Evolutionary conservation across 2,329 filamentous ascomycete genomes (phyloP).

Genomic region (Falciphora oryzae): DNA sequence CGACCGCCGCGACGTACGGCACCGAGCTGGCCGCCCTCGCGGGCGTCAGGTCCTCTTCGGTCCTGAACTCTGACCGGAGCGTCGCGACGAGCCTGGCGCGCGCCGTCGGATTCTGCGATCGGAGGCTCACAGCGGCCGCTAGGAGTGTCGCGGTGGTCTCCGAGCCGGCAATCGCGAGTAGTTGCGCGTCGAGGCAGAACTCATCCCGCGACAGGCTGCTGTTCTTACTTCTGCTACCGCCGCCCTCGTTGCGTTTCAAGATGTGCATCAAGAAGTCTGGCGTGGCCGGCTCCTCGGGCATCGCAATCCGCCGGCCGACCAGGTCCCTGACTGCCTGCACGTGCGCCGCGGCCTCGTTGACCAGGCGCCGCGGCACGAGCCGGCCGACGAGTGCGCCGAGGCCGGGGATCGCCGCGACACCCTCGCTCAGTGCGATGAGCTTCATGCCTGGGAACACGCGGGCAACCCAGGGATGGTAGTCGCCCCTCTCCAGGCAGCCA

Average conservation of each 20-base stretch:
- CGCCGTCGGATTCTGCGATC: conserved; percentile 19
- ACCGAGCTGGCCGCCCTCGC: conserved; percentile 11
- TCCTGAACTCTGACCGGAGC: conserved; percentile 21
- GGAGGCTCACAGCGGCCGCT: conserved; percentile 22
- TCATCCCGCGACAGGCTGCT: conserved; percentile 8
- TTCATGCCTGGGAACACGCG: conserved; percentile 4
- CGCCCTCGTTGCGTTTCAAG: conserved; percentile 12
- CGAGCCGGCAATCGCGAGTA: conserved; percentile 30
- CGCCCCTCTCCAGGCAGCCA: neutral
- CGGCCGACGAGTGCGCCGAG: conserved; percentile 9
- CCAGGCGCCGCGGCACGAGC: neutral
- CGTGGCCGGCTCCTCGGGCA: conserved; percentile 12
- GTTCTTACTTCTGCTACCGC: conserved; percentile 9
- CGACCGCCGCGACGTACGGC: conserved; percentile 14
- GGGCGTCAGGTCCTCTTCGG: conserved; percentile 21
- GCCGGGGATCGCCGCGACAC: conserved; percentile 4
- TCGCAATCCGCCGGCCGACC: conserved; percentile 7
- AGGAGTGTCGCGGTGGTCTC: conserved; percentile 42
- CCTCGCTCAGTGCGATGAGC: conserved; percentile 1
- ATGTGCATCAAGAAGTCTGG: conserved; percentile 17
- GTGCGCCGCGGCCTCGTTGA: conserved; percentile 5
- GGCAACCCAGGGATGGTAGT: conserved; percentile 16
- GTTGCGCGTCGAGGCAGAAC: conserved; percentile 5
- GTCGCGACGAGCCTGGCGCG: conserved; percentile 20
- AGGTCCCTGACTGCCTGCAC: conserved; percentile 2